These are phyloP conservation scores for Murraya paniculata DNA, from an alignment of 345 rosid species.

Conservation along the genomic window DNA sequence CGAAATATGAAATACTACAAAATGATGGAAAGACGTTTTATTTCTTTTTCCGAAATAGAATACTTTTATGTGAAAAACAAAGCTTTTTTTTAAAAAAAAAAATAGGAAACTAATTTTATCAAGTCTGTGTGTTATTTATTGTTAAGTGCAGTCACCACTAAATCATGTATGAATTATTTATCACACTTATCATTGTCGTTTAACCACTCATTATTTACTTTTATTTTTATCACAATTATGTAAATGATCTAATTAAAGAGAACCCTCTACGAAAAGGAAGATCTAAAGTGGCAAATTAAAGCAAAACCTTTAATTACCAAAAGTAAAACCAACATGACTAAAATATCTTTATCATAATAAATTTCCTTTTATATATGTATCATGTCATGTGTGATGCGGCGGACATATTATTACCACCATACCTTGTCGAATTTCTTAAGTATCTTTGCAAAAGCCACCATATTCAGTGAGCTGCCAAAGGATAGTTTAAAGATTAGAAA, in stretches of 20 bases:
- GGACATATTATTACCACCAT: slow-evolving; percentile 12
- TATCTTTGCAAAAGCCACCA: slow-evolving; percentile 85
- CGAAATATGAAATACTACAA: too few relatives aligned
- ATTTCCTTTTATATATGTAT: background rate
- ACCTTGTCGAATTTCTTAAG: slow-evolving; percentile 98
- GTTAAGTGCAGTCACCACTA: too few relatives aligned
- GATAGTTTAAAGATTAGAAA: slow-evolving; percentile 20
- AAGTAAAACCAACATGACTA: background rate
- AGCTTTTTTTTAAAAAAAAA: too few relatives aligned
- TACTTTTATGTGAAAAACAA: too few relatives aligned
- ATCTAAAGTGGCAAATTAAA: background rate
- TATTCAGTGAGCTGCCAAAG: slow-evolving; percentile 72
- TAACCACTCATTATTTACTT: background rate
- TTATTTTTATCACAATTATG: background rate
- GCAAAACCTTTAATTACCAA: slow-evolving; percentile 3
- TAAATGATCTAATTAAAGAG: background rate
- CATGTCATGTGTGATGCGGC: background rate
- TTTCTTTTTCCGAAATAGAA: too few relatives aligned
- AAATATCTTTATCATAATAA: background rate
- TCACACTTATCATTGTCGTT: too few relatives aligned
- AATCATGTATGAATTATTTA: too few relatives aligned
- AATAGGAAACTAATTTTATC: too few relatives aligned
- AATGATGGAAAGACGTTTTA: background rate
- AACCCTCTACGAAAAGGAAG: background rate
- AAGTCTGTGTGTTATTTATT: too few relatives aligned